Evolutionary conservation across 108 stramenopile species (phyloP).

Genomic region (Schizochytrium sp.): DNA sequence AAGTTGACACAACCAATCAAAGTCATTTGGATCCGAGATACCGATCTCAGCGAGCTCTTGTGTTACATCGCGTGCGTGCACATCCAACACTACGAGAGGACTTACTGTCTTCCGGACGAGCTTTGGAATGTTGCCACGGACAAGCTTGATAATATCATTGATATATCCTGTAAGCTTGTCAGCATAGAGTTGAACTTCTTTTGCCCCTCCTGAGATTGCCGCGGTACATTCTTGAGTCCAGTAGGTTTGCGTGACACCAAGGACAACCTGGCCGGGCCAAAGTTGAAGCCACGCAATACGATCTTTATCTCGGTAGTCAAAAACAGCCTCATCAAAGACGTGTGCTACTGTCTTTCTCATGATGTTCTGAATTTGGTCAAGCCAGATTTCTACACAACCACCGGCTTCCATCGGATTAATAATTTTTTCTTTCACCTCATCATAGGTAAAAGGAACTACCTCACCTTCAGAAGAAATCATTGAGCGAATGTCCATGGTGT

Average conservation of each 20-base stretch:
- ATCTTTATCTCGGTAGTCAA: constrained; percentile 70
- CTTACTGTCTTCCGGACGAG: constrained; percentile 22
- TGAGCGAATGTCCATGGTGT: neutral
- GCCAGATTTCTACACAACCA: constrained; percentile 76
- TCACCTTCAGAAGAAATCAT: constrained; percentile 79
- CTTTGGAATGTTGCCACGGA: constrained; percentile 27
- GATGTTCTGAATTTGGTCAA: constrained; percentile 74
- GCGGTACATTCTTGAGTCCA: constrained; percentile 76
- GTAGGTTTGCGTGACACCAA: constrained; percentile 74
- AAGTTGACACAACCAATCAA: constrained; percentile 6
- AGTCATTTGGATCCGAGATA: neutral
- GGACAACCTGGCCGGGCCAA: constrained; percentile 79
- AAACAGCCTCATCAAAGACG: constrained; percentile 70
- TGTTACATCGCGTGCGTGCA: constrained; percentile 57
- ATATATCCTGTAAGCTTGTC: constrained; percentile 67
- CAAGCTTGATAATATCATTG: constrained; percentile 61
- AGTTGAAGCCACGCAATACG: constrained; percentile 75
- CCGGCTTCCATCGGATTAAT: constrained; percentile 79
- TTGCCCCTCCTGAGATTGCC: constrained; percentile 45
- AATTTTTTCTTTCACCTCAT: constrained; percentile 71
- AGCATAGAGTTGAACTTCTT: constrained; percentile 60
- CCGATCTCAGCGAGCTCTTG: constrained; percentile 28
- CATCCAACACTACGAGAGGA: constrained; percentile 54
- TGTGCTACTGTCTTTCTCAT: constrained; percentile 77
- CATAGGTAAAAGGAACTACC: constrained; percentile 67